Evolutionary conservation across 1,284 basidiomycete species (phyloP).

Genomic region (Cystobasidium pallidum): DNA sequence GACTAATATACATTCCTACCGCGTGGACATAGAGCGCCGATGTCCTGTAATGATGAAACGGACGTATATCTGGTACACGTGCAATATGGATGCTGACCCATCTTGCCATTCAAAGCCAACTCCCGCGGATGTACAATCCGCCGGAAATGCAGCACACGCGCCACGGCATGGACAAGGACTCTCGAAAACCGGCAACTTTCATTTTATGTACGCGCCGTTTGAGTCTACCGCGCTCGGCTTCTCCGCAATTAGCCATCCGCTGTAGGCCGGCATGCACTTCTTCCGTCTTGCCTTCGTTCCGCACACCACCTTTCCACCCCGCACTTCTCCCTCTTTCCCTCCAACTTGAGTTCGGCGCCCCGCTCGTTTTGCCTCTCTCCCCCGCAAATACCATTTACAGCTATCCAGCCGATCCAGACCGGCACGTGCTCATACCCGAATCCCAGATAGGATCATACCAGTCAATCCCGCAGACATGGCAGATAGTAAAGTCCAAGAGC

Average conservation of each 20-base stretch:
- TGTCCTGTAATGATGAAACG: too few relatives aligned
- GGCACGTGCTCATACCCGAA: background rate
- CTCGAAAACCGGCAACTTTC: background rate
- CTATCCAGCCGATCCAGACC: too few relatives aligned
- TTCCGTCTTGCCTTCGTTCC: background rate
- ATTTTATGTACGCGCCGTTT: background rate
- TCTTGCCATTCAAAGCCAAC: too few relatives aligned
- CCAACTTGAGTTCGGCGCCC: background rate
- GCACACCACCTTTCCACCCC: background rate
- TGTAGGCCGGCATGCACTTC: too few relatives aligned
- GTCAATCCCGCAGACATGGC: background rate
- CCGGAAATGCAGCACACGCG: background rate
- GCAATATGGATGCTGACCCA: conserved; percentile 3
- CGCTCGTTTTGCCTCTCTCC: background rate
- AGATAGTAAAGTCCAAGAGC: conserved; percentile 27
- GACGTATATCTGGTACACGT: too few relatives aligned
- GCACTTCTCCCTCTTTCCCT: background rate
- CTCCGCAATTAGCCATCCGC: too few relatives aligned
- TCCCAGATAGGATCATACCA: background rate
- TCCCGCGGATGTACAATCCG: background rate
- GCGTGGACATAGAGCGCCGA: too few relatives aligned
- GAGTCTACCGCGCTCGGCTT: background rate
- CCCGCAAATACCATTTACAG: background rate
- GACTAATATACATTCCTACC: too few relatives aligned
- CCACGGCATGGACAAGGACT: background rate